Evolutionary conservation across 2,329 filamentous ascomycete species (phyloP), one percentile per base, ranked within the genome.

Genomic region (Fusarium abutilonis): DNA sequence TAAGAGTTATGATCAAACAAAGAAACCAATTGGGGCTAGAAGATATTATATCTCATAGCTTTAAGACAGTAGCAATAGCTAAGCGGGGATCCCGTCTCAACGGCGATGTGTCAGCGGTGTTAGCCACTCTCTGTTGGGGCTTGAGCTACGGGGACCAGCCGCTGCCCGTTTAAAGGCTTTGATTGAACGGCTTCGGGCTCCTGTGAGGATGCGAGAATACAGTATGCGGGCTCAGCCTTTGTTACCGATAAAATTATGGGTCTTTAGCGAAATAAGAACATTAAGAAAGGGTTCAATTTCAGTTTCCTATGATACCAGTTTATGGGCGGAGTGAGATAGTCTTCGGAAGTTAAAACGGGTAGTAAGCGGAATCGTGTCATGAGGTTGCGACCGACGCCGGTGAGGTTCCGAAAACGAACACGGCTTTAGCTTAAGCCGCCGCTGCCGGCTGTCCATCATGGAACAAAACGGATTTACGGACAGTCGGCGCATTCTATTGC

Each of bases 331-430:
- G 36, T 15, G 13, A 60, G 41, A 44, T 23, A 34, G 45, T 9
- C 48, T 39, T 31, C 38, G 56, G 56, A 44, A 42, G 41, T 40
- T 43, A 41, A 46, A 51, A 40, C 46, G 50, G 52, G 52, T 46
- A 56, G 26, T 38, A 40, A n/a, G 21, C 44, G 15, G 15, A 42
- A 51, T 58, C 46, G 60, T 66, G 54, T 56, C 57, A 66, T 63
- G 52, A 65, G 45, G 48, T 57, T 15, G 34, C 50, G 54, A 43
- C 40, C 46, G 39, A 42, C 31, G 28, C 35, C 56, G 57, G 46
- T 44, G 42, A 56, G 56, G 45, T 69, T 59, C 67, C 67, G 67
- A 70, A 66, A 70, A 67, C 64, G 67, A 69, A 68, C 60, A 70
- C 67, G 56, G 53, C 46, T 19, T 49, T n/a, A 52, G 6, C 21